Evolutionary conservation across 2,329 filamentous ascomycete species (phyloP).

Genomic region (Didymosphaeria variabile): DNA sequence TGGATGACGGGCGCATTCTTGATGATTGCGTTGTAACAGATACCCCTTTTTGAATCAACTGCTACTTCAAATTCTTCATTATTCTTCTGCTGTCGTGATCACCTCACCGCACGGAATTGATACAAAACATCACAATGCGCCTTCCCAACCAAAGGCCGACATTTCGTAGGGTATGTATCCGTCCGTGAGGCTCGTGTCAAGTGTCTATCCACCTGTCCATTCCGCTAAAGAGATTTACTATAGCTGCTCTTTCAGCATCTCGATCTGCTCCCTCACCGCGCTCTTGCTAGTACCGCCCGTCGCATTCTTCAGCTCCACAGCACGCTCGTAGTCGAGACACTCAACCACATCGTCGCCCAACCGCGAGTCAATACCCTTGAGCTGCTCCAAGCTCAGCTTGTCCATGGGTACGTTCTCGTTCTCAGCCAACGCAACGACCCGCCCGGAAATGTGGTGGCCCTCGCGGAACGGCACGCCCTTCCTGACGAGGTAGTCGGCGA

Average conservation of each 20-base stretch:
- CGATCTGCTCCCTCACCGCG: constrained; percentile 71
- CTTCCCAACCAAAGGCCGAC: too few species aligned
- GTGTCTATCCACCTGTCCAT: background rate
- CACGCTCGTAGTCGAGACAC: constrained; percentile 82
- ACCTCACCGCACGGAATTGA: background rate
- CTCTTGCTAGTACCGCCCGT: constrained; percentile 81
- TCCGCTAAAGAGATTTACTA: constrained; percentile 21
- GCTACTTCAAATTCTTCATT: background rate
- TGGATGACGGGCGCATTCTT: constrained; percentile 10
- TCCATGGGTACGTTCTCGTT: constrained; percentile 73
- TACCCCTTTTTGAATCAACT: constrained; percentile 13
- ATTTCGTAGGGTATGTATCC: constrained; percentile 12
- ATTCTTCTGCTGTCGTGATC: background rate
- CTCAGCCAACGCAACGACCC: constrained; percentile 76
- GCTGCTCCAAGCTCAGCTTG: constrained; percentile 70
- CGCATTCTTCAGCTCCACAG: constrained; percentile 80
- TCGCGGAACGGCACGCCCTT: constrained; percentile 80
- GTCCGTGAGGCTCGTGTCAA: background rate
- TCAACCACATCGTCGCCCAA: constrained; percentile 76
- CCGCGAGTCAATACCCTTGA: constrained; percentile 72
- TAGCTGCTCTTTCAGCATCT: constrained; percentile 58
- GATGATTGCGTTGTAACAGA: constrained; percentile 10
- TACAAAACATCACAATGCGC: too few species aligned
- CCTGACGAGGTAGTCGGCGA: constrained; percentile 70
- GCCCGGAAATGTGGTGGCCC: constrained; percentile 80